Base-by-base conservation (phyloP, 192 early-diverging fungal species). In the Rhizoclosmatium globosum region DNA sequence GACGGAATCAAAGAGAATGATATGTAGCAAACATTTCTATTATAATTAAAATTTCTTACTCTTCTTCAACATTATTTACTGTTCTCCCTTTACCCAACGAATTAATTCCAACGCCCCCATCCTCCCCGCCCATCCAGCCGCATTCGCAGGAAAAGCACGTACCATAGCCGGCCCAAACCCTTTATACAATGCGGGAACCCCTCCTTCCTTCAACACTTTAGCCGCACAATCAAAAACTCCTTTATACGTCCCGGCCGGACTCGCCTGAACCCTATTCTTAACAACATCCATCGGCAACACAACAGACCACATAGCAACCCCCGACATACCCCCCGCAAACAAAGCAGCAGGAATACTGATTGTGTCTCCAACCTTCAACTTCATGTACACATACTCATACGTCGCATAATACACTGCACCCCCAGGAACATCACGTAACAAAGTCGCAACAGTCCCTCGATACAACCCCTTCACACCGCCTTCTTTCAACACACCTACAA, bases 221-320 rank as follows among this genome's bases (percentile, higher is more conserved):
- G 72, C 93, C 90, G 69, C 76, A 76, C 47, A 83, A 58, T 83
- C 82, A 78, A 85, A 42, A 46, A 87, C 67, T 23, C 92, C 90
- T 71, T 74, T 87, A 80, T 94, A 94, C 39, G 90, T 91, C 50
- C 93, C 93, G 60, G 89, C 86, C 11, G 91, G 90, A 15, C 92
- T 87, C 44, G 92, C 83, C 79, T 94, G 93, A 50, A 92, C 80
- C 45, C 91, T 89, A 21, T 90, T 92, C 82, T 94, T 94, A 77
- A 94, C 76, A 17, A 92, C 91, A 85, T 94, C 93, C 61, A 90
- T 90, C 19, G 92, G 92, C 79, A 93, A 92, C 42, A 90, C 91
- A 82, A 93, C 90, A 68, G 86, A 81, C 95, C 95, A 97, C 93
- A 94, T 97, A 72, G 94, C 94, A 84, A 97, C 92, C 81, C 95